These are phyloP conservation scores for Syncephalastrum racemosum DNA, from an alignment of 371 early-diverging fungal species.

Conservation along the genomic window DNA sequence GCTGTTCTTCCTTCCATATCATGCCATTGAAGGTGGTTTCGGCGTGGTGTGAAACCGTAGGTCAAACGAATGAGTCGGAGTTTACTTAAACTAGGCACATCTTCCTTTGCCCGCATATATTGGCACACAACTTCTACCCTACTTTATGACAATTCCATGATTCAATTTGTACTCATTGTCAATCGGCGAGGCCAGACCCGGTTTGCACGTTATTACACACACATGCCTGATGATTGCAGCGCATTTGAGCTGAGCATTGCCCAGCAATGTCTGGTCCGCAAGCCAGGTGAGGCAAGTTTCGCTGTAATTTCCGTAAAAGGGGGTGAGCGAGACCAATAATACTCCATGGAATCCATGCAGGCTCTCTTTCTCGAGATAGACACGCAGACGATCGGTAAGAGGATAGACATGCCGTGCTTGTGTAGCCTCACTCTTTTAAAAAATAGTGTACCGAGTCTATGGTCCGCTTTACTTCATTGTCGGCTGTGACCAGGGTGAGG, in stretches of 20 bases:
- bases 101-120: too few relatives aligned
- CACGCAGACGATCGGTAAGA: slow-evolving; percentile 27
- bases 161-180: slow-evolving; percentile 40
- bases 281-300: slow-evolving; percentile 28
- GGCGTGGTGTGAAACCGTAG: too few relatives aligned
- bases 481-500: slow-evolving; percentile 28
- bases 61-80: too few relatives aligned
- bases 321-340: neutral
- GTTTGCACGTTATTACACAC: slow-evolving; percentile 40
- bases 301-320: neutral
- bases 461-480: slow-evolving; percentile 47
- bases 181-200: slow-evolving; percentile 48
- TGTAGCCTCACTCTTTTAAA: too few relatives aligned
- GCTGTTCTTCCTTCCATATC: too few relatives aligned
- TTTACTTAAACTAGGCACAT: too few relatives aligned
- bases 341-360: slow-evolving; percentile 6
- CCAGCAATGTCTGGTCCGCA: slow-evolving; percentile 32
- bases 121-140: too few relatives aligned
- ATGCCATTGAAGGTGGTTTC: too few relatives aligned
- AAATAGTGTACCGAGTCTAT: slow-evolving; percentile 39
- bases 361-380: slow-evolving; percentile 20
- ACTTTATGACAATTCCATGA: slow-evolving; percentile 7
- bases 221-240: slow-evolving; percentile 21
- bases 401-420: neutral
- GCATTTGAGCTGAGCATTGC: slow-evolving; percentile 36